These are phyloP conservation scores for Fonsecaea multimorphosa DNA, from an alignment of 2,329 filamentous ascomycete genomes.

Conservation along the genomic window DNA sequence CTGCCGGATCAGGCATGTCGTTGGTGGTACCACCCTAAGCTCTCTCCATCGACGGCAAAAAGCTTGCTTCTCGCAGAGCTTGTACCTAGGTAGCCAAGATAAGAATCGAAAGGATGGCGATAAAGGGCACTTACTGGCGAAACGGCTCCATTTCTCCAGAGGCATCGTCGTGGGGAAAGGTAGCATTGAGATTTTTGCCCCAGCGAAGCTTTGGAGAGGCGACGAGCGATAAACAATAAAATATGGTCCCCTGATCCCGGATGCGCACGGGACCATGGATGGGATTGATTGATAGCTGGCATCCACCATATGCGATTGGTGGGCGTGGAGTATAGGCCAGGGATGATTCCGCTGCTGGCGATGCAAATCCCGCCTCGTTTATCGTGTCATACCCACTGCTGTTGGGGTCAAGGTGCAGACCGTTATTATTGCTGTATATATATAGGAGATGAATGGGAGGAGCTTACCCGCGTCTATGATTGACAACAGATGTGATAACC, in stretches of 20 bases:
- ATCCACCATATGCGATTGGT: not conserved
- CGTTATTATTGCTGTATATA: not conserved
- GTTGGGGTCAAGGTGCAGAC: not conserved
- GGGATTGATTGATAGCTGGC: not conserved
- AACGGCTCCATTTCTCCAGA: not conserved
- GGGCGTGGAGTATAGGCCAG: not conserved
- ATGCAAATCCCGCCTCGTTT: not conserved
- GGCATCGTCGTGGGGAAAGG: slow-evolving; percentile 23
- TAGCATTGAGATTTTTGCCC: slow-evolving; percentile 18
- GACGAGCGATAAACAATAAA: too few relatives aligned
- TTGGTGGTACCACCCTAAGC: not conserved
- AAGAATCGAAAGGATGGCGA: slow-evolving; percentile 7
- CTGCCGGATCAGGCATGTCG: slow-evolving; percentile 26
- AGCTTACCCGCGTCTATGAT: not conserved
- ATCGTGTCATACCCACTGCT: not conserved
- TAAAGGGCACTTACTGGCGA: not conserved
- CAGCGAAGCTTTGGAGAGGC: not conserved
- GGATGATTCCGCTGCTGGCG: not conserved
- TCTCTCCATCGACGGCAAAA: not conserved
- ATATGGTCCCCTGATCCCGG: not conserved
- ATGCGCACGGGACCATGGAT: not conserved
- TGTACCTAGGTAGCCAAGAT: slow-evolving; percentile 10
- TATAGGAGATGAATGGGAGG: not conserved
- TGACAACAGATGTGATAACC: not conserved
- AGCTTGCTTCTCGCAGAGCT: slow-evolving; percentile 2